Evolutionary conservation across 306 rosid genomes (phyloP), one percentile per base, ranked within the genome.

Genomic region (Rosa lucieae): DNA sequence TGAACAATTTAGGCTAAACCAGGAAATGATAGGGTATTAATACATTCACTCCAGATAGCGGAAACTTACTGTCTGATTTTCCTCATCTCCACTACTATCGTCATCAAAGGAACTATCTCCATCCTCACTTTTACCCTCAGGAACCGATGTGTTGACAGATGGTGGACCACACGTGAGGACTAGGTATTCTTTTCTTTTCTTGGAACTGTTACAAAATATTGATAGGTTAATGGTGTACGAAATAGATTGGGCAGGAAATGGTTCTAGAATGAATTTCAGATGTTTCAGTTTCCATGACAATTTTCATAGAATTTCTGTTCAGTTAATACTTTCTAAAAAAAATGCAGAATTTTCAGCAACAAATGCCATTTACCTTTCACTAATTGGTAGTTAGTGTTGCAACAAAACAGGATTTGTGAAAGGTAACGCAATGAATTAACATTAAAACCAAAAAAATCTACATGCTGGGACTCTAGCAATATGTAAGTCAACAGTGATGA

Each of bases 121-220:
- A 58, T 87, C 94, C 82, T 82, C 97, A 71, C 43, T 88, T 84
- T 85, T 91, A 74, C 82, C 90, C 23, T 59, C 71, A 18, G 93
- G 78, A 55, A 82, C 75, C n/a, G 87, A 80, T n/a, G 90, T 39
- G 66, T 66, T 84, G 23, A 77, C 26, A 35, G 94, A 78, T 39
- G 84, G 89, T 47, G 94, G 90, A 67, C 98, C 97, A 77, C 95
- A 95, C 0, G 96, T 85, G 55, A 95, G 96, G 78, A 92, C 94
- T 70, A 95, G 92, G 86, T 87, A 95, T 81, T 95, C 99, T 84
- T 92, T 95, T 77, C 94, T 85, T 80, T 37, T 95, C 90, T 91
- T 95, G 46, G 97, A 20, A 83, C 99, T 95, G 78, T 67, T 48
- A 81, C 11, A 81, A 83, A 74, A 77, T 44, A 88, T 67, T 76